Evolutionary conservation across 495 filamentous ascomycete genomes (phyloP).

Genomic region (Trichoderma reesei): DNA sequence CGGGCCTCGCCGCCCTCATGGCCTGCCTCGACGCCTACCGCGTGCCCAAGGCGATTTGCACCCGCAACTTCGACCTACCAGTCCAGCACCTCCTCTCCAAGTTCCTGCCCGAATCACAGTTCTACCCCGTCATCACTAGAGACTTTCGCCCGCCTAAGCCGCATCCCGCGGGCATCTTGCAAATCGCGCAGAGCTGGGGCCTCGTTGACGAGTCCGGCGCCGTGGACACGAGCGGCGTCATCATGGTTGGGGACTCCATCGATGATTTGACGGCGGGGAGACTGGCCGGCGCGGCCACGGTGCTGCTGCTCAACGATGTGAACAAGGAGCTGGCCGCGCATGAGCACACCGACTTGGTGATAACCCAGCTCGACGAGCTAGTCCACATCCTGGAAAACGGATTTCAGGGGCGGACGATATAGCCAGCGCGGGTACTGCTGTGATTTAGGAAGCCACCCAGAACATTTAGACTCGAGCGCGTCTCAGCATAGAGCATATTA

Average conservation of each 20-base stretch:
- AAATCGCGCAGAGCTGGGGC: slow-evolving; percentile 71
- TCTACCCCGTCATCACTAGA: slow-evolving; percentile 76
- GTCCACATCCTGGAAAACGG: slow-evolving; percentile 60
- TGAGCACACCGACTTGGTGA: slow-evolving; percentile 66
- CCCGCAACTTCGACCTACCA: slow-evolving; percentile 80
- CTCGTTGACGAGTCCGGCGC: slow-evolving; percentile 40
- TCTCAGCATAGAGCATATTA: not conserved
- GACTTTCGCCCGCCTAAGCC: slow-evolving; percentile 82
- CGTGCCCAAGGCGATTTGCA: slow-evolving; percentile 77
- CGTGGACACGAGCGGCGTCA: slow-evolving; percentile 37
- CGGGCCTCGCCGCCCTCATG: slow-evolving; percentile 67
- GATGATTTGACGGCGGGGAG: slow-evolving; percentile 91
- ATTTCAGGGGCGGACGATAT: slow-evolving; percentile 37
- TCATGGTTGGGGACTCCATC: slow-evolving; percentile 76
- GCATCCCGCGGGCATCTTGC: slow-evolving; percentile 73
- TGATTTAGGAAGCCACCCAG: not conserved
- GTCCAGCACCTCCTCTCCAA: slow-evolving; percentile 58
- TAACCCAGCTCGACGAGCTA: slow-evolving; percentile 58
- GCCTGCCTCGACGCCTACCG: slow-evolving; percentile 58
- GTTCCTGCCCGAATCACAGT: slow-evolving; percentile 55
- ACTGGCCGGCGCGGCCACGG: slow-evolving; percentile 77
- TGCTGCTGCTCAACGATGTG: slow-evolving; percentile 71
- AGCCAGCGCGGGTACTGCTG: not conserved
- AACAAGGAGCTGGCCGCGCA: slow-evolving; percentile 66
- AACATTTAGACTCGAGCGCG: not conserved